Percentiles rank a stretch among this genome's conserved stretches.
Conservation (phyloP, 2,329 filamentous ascomycete species). For the Daldinia eschscholtzii region DNA sequence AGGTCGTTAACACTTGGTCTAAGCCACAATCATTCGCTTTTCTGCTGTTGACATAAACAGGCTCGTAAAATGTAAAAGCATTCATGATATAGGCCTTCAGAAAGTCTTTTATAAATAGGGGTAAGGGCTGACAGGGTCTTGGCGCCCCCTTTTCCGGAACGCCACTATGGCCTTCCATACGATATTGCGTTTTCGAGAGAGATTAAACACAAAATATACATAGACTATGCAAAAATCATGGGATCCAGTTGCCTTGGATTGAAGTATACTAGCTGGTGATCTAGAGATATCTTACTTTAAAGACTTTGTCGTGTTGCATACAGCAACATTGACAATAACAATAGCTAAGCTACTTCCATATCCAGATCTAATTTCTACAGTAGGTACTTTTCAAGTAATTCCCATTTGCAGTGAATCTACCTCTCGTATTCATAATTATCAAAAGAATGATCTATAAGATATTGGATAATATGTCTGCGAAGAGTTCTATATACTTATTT, state of each 20-base stretch:
- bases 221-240: neutral
- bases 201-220: no score
- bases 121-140: neutral
- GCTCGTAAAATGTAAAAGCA: neutral
- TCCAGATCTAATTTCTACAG: neutral
- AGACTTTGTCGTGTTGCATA: neutral
- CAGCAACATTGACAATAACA: neutral
- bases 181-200: neutral
- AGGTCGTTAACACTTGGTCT: neutral
- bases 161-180: neutral
- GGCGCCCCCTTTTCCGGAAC: neutral
- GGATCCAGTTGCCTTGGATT: neutral
- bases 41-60: neutral
- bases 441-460: conserved; percentile 14
- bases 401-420: neutral
- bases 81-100: neutral
- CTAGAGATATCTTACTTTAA: neutral
- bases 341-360: no score
- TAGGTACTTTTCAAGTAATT: neutral
- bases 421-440: conserved; percentile 3
- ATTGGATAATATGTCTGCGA: conserved; percentile 5
- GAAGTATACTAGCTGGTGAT: neutral
- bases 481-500: conserved; percentile 15
- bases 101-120: neutral
- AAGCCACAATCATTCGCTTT: neutral